phyloP scores from a whole-genome alignment of 495 filamentous ascomycete genomes.

The Staphylotrichum tortipilum region DNA sequence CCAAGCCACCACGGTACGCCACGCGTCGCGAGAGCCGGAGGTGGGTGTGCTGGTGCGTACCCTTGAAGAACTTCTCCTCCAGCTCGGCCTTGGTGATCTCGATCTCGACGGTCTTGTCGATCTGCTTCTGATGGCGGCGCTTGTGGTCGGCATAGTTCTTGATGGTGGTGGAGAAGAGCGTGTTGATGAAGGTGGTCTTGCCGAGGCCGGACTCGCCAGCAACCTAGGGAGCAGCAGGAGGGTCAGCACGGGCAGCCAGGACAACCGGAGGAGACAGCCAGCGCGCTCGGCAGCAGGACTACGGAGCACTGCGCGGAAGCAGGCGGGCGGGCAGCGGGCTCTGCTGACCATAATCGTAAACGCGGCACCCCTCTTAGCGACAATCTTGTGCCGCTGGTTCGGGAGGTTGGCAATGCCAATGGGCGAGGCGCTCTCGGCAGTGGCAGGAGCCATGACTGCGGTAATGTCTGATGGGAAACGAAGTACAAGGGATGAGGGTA shows the following conservation, averaged over 20 bases:
- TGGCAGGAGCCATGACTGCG: constrained; percentile 68
- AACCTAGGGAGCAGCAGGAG: constrained; percentile 56
- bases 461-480: too few relatives aligned
- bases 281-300: too few relatives aligned
- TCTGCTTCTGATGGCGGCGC: constrained; percentile 94
- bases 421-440: constrained; percentile 77
- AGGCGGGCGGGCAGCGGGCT: not conserved
- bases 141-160: constrained; percentile 99
- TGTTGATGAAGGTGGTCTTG: constrained; percentile 99
- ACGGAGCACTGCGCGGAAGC: too few relatives aligned
- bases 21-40: not conserved
- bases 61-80: constrained; percentile 99
- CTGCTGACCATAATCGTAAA: constrained; percentile 93
- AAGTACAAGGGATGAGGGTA: constrained; percentile 6
- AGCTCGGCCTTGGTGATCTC: constrained; percentile 99
- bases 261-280: too few relatives aligned
- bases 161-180: constrained; percentile 98
- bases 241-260: too few relatives aligned
- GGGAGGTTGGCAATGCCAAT: constrained; percentile 99
- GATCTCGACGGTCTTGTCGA: constrained; percentile 99
- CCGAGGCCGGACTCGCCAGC: constrained; percentile 97
- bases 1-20: too few relatives aligned
- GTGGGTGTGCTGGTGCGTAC: constrained; percentile 46
- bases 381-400: constrained; percentile 99
- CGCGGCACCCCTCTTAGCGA: constrained; percentile 95